These are phyloP conservation scores for Combretum micranthum DNA, from an alignment of 345 rosid species.

Conservation along the genomic window DNA sequence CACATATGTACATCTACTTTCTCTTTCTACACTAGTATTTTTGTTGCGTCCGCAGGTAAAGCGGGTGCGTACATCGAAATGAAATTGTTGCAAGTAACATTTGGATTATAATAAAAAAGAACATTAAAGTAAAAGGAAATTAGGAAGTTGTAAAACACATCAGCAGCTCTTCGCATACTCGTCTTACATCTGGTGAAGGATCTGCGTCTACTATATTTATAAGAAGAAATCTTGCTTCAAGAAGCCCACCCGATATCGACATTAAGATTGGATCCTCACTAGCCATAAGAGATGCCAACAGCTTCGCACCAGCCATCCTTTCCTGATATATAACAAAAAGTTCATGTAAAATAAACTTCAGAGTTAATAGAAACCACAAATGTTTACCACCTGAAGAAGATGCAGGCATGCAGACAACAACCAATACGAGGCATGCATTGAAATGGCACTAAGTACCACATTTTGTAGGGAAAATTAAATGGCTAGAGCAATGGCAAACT, in stretches of 20 bases:
- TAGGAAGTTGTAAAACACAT: slow-evolving; percentile 42
- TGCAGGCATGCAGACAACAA: too few species aligned
- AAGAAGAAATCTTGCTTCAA: slow-evolving; percentile 64
- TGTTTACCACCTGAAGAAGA: not conserved
- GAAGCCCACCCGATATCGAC: slow-evolving; percentile 57
- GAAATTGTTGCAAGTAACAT: too few species aligned
- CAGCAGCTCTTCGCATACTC: slow-evolving; percentile 52
- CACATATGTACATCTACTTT: too few species aligned
- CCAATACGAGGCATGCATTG: too few species aligned
- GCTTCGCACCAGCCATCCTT: slow-evolving; percentile 75
- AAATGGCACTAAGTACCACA: too few species aligned
- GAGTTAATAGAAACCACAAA: not conserved
- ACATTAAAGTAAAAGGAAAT: not conserved
- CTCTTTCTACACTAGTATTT: too few species aligned
- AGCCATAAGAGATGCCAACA: slow-evolving; percentile 76
- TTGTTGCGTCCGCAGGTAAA: too few species aligned
- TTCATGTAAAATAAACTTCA: not conserved
- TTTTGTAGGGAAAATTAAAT: too few species aligned
- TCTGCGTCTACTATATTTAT: slow-evolving; percentile 42
- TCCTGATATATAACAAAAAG: slow-evolving; percentile 38
- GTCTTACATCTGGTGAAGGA: slow-evolving; percentile 45
- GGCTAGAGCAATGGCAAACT: too few species aligned
- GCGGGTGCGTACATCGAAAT: too few species aligned
- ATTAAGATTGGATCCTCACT: slow-evolving; percentile 64
- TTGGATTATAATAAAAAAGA: too few species aligned